Evolutionary conservation across 169 alveolate species (phyloP).

Genomic region (Cryptosporidium parvum): DNA sequence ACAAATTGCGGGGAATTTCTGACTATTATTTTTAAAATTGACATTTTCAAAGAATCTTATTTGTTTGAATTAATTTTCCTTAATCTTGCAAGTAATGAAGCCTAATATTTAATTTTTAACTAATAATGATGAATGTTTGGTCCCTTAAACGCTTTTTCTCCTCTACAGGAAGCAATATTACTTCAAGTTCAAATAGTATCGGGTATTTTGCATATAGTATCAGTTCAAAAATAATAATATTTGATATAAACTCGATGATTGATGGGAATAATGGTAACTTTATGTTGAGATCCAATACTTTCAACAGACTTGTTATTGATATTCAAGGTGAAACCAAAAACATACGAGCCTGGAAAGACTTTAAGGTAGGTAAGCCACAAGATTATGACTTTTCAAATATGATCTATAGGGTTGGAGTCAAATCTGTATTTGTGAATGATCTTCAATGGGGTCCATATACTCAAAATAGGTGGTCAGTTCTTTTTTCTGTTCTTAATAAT

Average conservation of each 20-base stretch:
- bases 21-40: background rate
- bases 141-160: slow-evolving; percentile 52
- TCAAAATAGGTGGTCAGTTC: slow-evolving; percentile 47
- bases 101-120: background rate
- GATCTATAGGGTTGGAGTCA: background rate
- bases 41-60: background rate
- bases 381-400: no score
- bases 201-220: slow-evolving; percentile 72
- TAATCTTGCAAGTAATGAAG: background rate
- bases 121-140: slow-evolving; percentile 62
- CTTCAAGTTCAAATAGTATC: slow-evolving; percentile 29
- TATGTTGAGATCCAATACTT: slow-evolving; percentile 50
- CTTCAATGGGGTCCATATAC: slow-evolving; percentile 73
- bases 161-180: slow-evolving; percentile 5
- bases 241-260: slow-evolving; percentile 58
- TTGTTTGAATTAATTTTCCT: background rate
- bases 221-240: slow-evolving; percentile 29
- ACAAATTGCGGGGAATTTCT: slow-evolving; percentile 1
- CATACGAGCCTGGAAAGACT: slow-evolving; percentile 23
- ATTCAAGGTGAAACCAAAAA: slow-evolving; percentile 11
- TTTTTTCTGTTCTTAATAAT: slow-evolving; percentile 47
- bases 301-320: slow-evolving; percentile 30
- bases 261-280: slow-evolving; percentile 67
- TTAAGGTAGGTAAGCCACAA: background rate
- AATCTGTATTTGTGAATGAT: slow-evolving; percentile 27